These are phyloP conservation scores for Volvariella volvacea DNA, from an alignment of 1,284 basidiomycete genomes.

Conservation along the genomic window DNA sequence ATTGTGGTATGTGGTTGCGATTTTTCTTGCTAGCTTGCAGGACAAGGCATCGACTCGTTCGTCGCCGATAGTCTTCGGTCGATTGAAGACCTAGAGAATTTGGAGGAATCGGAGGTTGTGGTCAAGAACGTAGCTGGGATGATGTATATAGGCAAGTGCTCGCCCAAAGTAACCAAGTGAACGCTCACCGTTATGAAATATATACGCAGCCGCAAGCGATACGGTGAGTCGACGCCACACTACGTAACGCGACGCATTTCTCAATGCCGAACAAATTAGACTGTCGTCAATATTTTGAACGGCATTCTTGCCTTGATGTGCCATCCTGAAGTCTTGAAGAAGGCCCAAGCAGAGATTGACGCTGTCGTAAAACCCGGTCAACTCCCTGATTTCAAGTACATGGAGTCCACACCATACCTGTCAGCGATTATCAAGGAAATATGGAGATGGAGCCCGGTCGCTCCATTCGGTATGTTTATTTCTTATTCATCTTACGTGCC, in stretches of 20 bases:
- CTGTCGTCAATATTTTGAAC: slow-evolving; percentile 17
- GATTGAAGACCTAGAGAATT: neutral
- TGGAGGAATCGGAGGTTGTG: slow-evolving; percentile 10
- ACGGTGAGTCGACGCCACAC: slow-evolving; percentile 1
- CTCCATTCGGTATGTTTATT: slow-evolving; percentile 19
- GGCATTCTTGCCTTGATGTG: slow-evolving; percentile 27
- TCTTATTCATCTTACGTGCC: neutral
- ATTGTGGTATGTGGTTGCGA: no score
- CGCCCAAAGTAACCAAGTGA: neutral
- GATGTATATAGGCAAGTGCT: slow-evolving; percentile 15
- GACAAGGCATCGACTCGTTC: no score
- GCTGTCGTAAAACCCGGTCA: slow-evolving; percentile 23
- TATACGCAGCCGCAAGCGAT: slow-evolving; percentile 9
- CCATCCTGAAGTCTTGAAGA: slow-evolving; percentile 28
- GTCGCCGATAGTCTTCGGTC: no score
- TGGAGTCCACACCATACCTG: slow-evolving; percentile 29
- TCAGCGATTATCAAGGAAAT: slow-evolving; percentile 30
- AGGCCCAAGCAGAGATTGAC: slow-evolving; percentile 35
- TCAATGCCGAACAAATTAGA: slow-evolving; percentile 13
- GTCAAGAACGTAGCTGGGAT: slow-evolving; percentile 11
- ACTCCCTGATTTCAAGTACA: slow-evolving; percentile 30
- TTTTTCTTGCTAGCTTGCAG: no score
- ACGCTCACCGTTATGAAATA: neutral
- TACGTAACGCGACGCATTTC: neutral
- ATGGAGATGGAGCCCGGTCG: slow-evolving; percentile 26